These are phyloP conservation scores for Betula pendula DNA, from an alignment of 306 rosid genomes.

Conservation along the genomic window DNA sequence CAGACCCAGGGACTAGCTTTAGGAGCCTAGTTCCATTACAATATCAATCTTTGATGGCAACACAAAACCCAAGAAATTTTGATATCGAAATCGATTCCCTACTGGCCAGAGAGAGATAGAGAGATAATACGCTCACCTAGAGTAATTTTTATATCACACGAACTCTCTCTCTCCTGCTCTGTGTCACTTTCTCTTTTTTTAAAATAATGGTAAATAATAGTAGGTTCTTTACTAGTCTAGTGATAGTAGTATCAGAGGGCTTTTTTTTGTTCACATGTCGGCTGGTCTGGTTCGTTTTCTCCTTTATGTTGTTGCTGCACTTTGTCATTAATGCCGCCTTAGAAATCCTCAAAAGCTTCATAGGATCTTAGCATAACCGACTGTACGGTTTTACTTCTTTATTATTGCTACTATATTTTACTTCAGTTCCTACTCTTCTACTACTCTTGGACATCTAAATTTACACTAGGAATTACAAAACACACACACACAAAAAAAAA, in stretches of 20 bases:
- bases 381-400: constrained; percentile 13
- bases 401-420: constrained; percentile 15
- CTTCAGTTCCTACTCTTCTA: neutral
- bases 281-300: constrained; percentile 23
- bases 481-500: neutral
- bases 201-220: neutral
- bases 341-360: constrained; percentile 20
- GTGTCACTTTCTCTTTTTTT: neutral
- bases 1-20: constrained; percentile 15
- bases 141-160: too few relatives aligned
- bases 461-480: neutral
- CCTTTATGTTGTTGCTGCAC: constrained; percentile 18
- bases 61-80: constrained; percentile 42
- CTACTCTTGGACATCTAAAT: neutral
- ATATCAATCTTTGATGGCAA: too few relatives aligned
- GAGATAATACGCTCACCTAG: constrained; percentile 17
- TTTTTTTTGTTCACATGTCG: constrained; percentile 1
- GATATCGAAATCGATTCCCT: constrained; percentile 20
- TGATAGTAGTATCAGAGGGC: constrained; percentile 9
- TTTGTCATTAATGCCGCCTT: constrained; percentile 43
- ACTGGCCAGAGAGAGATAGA: constrained; percentile 4
- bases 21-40: neutral
- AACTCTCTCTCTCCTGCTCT: neutral
- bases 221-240: constrained; percentile 18
- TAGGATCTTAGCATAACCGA: constrained; percentile 32